Percentiles rank a stretch among this genome's conserved stretches.
Conservation (phyloP, 2,329 filamentous ascomycete species). For the Dendrostoma leiphaemia region DNA sequence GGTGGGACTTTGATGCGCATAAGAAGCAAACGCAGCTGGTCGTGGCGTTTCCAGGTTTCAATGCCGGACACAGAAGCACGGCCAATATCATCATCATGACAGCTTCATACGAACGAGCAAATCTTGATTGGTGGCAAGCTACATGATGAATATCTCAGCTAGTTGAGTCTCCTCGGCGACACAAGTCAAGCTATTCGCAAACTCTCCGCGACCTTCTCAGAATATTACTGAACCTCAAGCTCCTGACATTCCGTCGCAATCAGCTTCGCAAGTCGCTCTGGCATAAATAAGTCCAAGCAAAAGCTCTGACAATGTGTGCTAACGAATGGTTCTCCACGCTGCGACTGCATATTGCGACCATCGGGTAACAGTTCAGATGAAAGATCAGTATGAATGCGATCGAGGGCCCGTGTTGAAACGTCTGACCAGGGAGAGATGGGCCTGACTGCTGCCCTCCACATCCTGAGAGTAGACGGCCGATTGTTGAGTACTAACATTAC, state of each 20-base stretch:
- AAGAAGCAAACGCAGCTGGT: too few relatives aligned
- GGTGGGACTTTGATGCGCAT: too few relatives aligned
- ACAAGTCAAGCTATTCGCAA: neutral
- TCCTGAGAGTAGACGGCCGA: slow-evolving; percentile 2
- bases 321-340: too few relatives aligned
- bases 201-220: neutral
- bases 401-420: neutral
- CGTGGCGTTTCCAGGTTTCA: neutral
- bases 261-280: too few relatives aligned
- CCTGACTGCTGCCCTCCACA: neutral
- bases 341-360: too few relatives aligned
- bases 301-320: too few relatives aligned
- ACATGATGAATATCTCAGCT: neutral
- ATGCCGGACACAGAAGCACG: neutral
- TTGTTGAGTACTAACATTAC: too few relatives aligned
- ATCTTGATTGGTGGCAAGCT: neutral
- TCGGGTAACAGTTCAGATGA: too few relatives aligned
- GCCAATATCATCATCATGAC: neutral
- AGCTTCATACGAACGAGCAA: slow-evolving; percentile 2
- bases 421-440: neutral
- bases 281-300: too few relatives aligned
- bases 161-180: neutral
- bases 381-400: neutral
- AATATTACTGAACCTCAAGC: neutral
- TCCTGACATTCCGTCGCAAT: neutral